Conservation (phyloP, 2,329 filamentous ascomycete genomes). For the Pseudogymnoascus sp. region DNA sequence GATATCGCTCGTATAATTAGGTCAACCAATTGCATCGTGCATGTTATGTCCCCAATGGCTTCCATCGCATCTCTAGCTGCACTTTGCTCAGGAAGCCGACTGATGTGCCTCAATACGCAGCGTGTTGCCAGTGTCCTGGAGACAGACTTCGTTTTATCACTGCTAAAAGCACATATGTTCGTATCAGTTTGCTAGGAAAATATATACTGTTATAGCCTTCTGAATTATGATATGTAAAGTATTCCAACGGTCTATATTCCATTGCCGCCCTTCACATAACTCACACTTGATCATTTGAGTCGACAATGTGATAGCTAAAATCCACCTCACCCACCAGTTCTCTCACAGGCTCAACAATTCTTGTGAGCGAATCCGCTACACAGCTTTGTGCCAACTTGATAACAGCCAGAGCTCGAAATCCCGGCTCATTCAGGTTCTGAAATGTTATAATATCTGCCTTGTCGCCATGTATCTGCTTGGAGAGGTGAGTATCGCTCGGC, state of each 20-base stretch:
- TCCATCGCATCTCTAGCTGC: not conserved
- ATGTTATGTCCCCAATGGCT: not conserved
- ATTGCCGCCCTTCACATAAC: not conserved
- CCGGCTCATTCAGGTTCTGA: conserved; percentile 58
- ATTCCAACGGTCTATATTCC: not conserved
- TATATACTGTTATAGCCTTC: no score
- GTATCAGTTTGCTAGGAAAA: not conserved
- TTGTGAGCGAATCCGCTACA: conserved; percentile 11
- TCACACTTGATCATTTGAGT: not conserved
- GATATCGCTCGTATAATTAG: not conserved
- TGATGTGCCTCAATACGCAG: not conserved
- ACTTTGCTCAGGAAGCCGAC: not conserved
- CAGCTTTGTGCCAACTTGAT: conserved; percentile 46
- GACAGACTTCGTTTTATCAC: not conserved
- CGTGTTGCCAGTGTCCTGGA: no score
- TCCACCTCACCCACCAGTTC: conserved; percentile 64
- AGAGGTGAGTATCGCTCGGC: conserved; percentile 52
- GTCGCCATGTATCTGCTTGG: conserved; percentile 47
- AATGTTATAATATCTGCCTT: conserved; percentile 52
- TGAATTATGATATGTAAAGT: not conserved
- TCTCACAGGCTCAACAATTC: conserved; percentile 46
- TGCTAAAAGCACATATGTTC: not conserved
- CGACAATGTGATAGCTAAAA: conserved; percentile 35
- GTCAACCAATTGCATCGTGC: not conserved
- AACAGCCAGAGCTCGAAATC: conserved; percentile 66